Evolutionary conservation across 768 basidiomycete species (phyloP).

Genomic region (Phanerochaete carnosa): DNA sequence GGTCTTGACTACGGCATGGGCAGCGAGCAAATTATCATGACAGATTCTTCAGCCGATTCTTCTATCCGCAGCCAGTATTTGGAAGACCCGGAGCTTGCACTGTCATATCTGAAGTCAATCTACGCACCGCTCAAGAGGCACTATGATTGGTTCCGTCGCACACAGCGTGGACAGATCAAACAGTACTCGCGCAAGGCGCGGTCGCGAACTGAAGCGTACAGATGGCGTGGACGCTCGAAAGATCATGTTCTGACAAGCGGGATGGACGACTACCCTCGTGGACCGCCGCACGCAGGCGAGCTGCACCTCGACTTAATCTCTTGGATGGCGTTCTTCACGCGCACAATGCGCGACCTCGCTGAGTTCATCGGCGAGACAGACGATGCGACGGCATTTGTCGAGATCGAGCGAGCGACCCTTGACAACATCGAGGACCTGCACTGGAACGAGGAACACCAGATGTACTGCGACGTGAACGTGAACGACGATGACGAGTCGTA

Average conservation of each 20-base stretch:
- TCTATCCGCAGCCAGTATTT: slow-evolving; percentile 43
- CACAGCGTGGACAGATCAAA: slow-evolving; percentile 91
- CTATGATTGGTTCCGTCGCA: slow-evolving; percentile 95
- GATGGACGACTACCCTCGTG: slow-evolving; percentile 95
- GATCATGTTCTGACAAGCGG: slow-evolving; percentile 90
- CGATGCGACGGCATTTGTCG: slow-evolving; percentile 71
- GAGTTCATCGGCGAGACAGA: slow-evolving; percentile 84
- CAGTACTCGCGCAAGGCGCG: slow-evolving; percentile 81
- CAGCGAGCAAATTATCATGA: slow-evolving; percentile 47
- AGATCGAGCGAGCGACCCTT: slow-evolving; percentile 77
- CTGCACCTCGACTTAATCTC: slow-evolving; percentile 90
- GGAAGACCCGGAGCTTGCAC: slow-evolving; percentile 56
- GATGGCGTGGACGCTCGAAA: slow-evolving; percentile 89
- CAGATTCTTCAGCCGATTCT: slow-evolving; percentile 9
- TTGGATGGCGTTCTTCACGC: slow-evolving; percentile 95
- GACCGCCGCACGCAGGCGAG: slow-evolving; percentile 85
- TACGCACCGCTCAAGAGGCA: slow-evolving; percentile 85
- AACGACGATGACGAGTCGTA: slow-evolving; percentile 89
- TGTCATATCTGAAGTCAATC: slow-evolving; percentile 71
- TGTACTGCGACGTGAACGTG: slow-evolving; percentile 92
- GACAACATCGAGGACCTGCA: slow-evolving; percentile 91
- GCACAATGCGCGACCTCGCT: slow-evolving; percentile 90
- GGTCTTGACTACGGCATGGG: slow-evolving; percentile 51
- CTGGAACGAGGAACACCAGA: slow-evolving; percentile 84
- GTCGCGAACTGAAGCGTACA: slow-evolving; percentile 88